Evolutionary conservation across 306 rosid species (phyloP).

Genomic region (Carpinus fangiana): DNA sequence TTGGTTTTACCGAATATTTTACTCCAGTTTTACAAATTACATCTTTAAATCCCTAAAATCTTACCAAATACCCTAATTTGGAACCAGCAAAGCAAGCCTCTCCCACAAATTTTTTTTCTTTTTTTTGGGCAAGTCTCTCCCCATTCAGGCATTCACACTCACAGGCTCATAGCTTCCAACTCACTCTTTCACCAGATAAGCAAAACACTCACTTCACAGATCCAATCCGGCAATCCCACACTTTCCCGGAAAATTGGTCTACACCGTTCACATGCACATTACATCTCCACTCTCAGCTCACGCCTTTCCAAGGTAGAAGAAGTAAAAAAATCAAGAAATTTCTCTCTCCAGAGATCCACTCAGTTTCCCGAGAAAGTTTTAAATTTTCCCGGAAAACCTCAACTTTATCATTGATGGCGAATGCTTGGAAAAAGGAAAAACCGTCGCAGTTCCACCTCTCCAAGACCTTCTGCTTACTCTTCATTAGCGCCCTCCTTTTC

Average conservation of each 20-base stretch:
- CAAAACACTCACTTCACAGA: conserved; percentile 10
- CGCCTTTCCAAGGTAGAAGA: too few species aligned
- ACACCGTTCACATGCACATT: neutral
- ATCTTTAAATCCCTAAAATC: too few species aligned
- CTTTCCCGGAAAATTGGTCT: neutral
- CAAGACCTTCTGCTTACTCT: conserved; percentile 38
- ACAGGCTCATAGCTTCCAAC: neutral
- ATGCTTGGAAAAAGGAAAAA: conserved; percentile 86
- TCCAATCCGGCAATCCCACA: conserved; percentile 18
- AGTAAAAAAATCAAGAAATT: neutral
- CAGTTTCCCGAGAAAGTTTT: conserved; percentile 5
- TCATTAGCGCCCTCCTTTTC: conserved; percentile 42
- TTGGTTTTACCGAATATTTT: too few species aligned
- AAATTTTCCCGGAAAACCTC: neutral
- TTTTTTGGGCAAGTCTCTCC: too few species aligned
- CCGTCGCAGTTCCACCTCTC: conserved; percentile 56
- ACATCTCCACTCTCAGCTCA: neutral
- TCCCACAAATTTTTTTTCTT: too few species aligned
- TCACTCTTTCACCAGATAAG: neutral
- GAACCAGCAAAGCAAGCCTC: too few species aligned
- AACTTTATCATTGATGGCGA: conserved; percentile 62
- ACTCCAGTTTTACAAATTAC: too few species aligned
- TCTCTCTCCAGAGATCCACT: neutral
- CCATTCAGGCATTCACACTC: too few species aligned
- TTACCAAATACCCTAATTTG: too few species aligned